Evolutionary conservation across 345 rosid species (phyloP).

Genomic region (Toxicodendron radicans): DNA sequence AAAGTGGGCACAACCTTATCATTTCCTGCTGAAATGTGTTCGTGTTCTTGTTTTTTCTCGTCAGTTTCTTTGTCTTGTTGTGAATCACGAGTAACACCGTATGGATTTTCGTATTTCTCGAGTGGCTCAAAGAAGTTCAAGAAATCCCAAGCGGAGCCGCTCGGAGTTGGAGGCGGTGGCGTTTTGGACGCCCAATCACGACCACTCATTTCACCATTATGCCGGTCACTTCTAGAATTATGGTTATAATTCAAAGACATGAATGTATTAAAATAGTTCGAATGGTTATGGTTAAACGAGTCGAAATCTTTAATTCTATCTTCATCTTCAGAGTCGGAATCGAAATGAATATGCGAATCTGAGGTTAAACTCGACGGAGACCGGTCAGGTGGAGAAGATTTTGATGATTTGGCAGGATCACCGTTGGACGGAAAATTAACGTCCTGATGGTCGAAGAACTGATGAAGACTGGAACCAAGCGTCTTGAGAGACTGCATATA

Average conservation of each 20-base stretch:
- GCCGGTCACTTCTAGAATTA: constrained; percentile 8
- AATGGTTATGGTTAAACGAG: constrained; percentile 5
- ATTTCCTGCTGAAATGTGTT: background rate
- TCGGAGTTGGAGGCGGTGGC: constrained; percentile 56
- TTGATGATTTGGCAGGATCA: constrained; percentile 5
- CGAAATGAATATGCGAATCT: constrained; percentile 50
- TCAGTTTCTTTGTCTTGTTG: constrained; percentile 20
- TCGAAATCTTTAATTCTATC: constrained; percentile 20
- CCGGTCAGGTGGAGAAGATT: constrained; percentile 31
- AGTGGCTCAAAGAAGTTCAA: constrained; percentile 58
- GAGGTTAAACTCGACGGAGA: constrained; percentile 38
- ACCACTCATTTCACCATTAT: constrained; percentile 8
- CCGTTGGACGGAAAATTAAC: background rate
- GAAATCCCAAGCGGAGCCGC: constrained; percentile 59
- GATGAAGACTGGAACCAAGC: constrained; percentile 44
- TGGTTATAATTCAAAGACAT: background rate
- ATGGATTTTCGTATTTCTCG: constrained; percentile 38
- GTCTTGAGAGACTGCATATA: constrained; percentile 49
- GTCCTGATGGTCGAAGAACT: constrained; percentile 30
- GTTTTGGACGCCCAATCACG: constrained; percentile 22
- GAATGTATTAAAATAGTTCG: constrained; percentile 19
- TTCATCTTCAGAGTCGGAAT: constrained; percentile 55
- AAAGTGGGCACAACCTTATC: background rate
- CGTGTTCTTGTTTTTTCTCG: constrained; percentile 2
- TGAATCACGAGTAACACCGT: background rate